These are phyloP conservation scores for Quercus aquifolioides DNA, from an alignment of 306 rosid genomes.

Conservation along the genomic window DNA sequence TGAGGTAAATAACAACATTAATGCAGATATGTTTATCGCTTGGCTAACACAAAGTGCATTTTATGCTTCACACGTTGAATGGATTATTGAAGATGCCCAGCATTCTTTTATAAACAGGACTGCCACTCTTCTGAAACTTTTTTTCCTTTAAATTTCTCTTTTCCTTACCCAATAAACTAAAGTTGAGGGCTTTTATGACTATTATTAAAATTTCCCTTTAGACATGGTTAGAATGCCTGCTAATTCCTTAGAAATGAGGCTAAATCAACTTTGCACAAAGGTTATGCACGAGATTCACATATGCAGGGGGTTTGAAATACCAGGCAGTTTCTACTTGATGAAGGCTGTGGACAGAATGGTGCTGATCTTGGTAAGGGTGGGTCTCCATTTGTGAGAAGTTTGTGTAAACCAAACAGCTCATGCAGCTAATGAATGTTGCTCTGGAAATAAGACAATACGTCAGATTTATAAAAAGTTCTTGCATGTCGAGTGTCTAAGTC, in stretches of 20 bases:
- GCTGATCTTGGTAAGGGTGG: not conserved
- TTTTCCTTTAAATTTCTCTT: too few species aligned
- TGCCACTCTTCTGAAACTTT: too few species aligned
- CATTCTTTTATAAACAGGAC: too few species aligned
- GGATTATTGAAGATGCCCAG: too few species aligned
- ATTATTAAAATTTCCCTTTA: too few species aligned
- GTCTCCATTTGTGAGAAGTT: not conserved
- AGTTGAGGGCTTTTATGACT: too few species aligned
- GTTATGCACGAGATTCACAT: too few species aligned
- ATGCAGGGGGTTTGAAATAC: not conserved
- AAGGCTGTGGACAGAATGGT: not conserved
- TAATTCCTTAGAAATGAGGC: too few species aligned
- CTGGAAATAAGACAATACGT: not conserved
- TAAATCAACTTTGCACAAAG: too few species aligned
- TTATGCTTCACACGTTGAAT: too few species aligned
- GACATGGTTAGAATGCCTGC: too few species aligned
- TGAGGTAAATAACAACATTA: not conserved
- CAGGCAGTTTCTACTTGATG: not conserved
- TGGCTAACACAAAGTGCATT: not conserved
- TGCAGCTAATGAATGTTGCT: not conserved
- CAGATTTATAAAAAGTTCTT: not conserved
- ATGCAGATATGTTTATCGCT: slow-evolving; percentile 19
- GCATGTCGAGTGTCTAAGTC: not conserved
- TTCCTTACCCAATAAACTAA: too few species aligned
- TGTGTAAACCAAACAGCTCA: not conserved